Base-by-base conservation (phyloP, 2,329 filamentous ascomycete species). In the Xylariaceae sp. region DNA sequence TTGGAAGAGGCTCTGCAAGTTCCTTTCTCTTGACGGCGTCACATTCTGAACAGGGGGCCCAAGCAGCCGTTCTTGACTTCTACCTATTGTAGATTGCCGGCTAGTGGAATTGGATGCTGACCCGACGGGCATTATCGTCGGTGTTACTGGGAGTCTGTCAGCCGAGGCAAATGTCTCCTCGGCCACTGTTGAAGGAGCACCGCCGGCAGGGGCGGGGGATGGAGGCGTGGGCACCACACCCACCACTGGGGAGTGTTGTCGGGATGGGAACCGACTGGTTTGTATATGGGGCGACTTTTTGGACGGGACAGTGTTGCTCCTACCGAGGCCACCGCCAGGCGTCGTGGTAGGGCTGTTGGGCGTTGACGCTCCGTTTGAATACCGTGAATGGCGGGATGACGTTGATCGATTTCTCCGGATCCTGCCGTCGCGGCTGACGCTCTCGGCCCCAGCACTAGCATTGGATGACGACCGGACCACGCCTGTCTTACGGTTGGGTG, bases 301-400 rank as follows among this genome's bases (percentile, higher is more conserved):
- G 0, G 90, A 92, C 1, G 92, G 92, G 11, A 97, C 73, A 3
- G 92, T 98, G 59, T 97, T 97, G 65, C 90, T 96, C 41, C 77
- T 70, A 28, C 64, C 68, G 13, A 81, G 59, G 12, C 72, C 69
- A 31, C 78, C 69, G 1, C 73, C 73, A 1, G 82, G 73, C 2
- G 75, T 73, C 17, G 71, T 61, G 3, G 69, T 69, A 9, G 79
- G 80, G 46, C 77, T 84, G 36, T 72, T 76, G 1, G 88, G 86
- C 37, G 80, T 87, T 6, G 82, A 78, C 17, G 77, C 73, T 41
- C 76, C 83, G 44, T 78, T 81, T 16, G 88, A 89, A 43, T 81
- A 73, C 43, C 83, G 78, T 4, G 89, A 95, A 50, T 87, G 81
- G 51, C 82, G 80, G n/a, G 92, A 97, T 3, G 89, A 94, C 0